Base-by-base conservation (phyloP, 73 alveolate genomes). In the Urostyla sp. region DNA sequence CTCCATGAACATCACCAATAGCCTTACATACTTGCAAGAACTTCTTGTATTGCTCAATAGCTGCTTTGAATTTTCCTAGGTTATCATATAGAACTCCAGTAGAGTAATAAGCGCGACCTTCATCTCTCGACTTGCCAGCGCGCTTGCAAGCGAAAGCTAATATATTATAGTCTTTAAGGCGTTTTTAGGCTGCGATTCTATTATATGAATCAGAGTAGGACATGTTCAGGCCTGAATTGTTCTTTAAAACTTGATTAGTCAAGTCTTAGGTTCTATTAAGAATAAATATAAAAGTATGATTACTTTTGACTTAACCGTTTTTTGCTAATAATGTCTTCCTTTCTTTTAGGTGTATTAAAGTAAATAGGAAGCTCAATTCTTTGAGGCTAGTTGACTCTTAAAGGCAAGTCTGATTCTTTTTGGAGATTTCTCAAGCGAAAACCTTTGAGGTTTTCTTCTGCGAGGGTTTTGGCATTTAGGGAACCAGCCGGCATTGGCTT, bases 51-150 rank as follows among this genome's bases (percentile, higher is more conserved):
- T 90, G 87, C 23, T 85, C 57, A 24, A 93, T 87, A 1, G 98
- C 98, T 51, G 59, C 57, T 50, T 67, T 72, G 73, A 81, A 90
- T 54, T 93, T 82, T 10, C 94, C 94, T 30, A 91, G 32, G 84
- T 93, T 93, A 59, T 93, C 98, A 57, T 66, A 77, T 10, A 93
- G 80, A 0, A 93, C 98, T 45, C 98, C 98, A 21, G 94, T 93
- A 44, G 93, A 69, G 67, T 93, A 93, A 69, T 93, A 93, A 20
- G 98, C 96, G 30, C 98, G 60, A n/a, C 98, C 98, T 67, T 93
- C 98, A 72, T 93, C 98, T 72, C 95, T 91, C 4, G 94, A 78
- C 43, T 88, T 93, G 23, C 98, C 98, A 37, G 97, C 98, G 50
- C 98, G 61, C 56, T 91, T 93, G 56, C 98, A 93, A 16, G 98